Evolutionary conservation across 495 filamentous ascomycete species (phyloP), one percentile per base, ranked within the genome.

Genomic region (Penicillium coffeae): DNA sequence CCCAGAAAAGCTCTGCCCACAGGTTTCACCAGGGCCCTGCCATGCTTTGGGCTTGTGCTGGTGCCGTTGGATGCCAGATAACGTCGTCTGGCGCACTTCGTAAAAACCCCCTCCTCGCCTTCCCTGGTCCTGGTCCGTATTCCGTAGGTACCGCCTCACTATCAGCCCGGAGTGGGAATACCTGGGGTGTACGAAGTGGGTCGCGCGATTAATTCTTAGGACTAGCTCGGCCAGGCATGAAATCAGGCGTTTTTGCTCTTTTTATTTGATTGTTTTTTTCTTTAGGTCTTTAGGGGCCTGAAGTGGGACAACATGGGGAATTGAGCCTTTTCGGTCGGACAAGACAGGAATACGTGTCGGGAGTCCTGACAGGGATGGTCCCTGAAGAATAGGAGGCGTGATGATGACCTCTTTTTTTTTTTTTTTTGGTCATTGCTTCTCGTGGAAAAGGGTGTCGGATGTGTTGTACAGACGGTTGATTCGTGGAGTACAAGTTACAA

Each of bases 1-100:
- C 41, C 16, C 13, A 15, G 15, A 12, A 15, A 13, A 30, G 14
- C 15, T 33, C 7, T 3, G n/a, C 8, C 34, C 13, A 38, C 21
- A 47, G 48, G 47, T 55, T 51, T 45, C 51, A 54, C 55, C 44
- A 56, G 33, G 44, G 40, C 33, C 2, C 44, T 47, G n/a, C n/a
- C n/a, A n/a, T n/a, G n/a, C n/a, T n/a, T n/a, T n/a, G n/a, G n/a
- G n/a, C n/a, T n/a, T n/a, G n/a, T n/a, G n/a, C n/a, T n/a, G n/a
- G n/a, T n/a, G n/a, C n/a, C n/a, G n/a, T 33, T 33, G 30, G 43
- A 50, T 51, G 44, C 44, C 44, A 52, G 53, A 47, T 56, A 42
- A 51, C 33, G 47, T 42, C n/a, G n/a, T n/a, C n/a, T n/a, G n/a
- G n/a, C n/a, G n/a, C n/a, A n/a, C n/a, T n/a, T n/a, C n/a, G n/a